Base-by-base conservation (phyloP, 208 protist species). In the Acanthamoeba healyi region DNA sequence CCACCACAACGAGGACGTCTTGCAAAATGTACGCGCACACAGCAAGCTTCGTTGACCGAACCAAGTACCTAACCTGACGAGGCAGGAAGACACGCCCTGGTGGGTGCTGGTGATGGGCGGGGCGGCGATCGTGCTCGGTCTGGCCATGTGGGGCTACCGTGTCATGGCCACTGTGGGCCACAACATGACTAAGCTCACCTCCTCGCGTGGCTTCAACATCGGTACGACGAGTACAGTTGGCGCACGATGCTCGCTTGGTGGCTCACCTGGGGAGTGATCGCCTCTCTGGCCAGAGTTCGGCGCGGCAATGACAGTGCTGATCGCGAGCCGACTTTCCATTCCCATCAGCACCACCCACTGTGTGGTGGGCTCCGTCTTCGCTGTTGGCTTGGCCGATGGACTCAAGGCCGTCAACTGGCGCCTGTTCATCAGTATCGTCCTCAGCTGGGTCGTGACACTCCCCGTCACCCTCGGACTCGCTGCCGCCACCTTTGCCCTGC, bases 321-420 rank as follows among this genome's bases (percentile, higher is more conserved):
- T 86, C 0, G 77, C 77, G 24, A 19, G 1, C 7, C 4, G 77
- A 14, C 77, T 86, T 0, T 22, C 0, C 1, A 82, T 94, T 10
- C 91, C 91, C 49, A 72, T 5, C n/a, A 58, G 36, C 10, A 94
- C 91, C 3, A 94, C 91, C 1, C 91, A 94, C 42, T 94, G 91
- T 46, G 54, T 87, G 49, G 91, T 94, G 34, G 91, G 91, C n/a
- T 58, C 42, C 7, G 77, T 86, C 36, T 86, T 86, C 12, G 77
- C 77, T 51, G 77, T 86, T 9, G 77, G 77, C 0, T 38, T 86
- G 0, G 46, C 77, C 10, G 77, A 86, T n/a, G 77, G 77, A 0
- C 29, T 86, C 4, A 86, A 86, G 38, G 77, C 77, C 24, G 77
- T 86, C 12, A 86, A 86, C 7, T 86, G 77, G 77, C 77, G 74